Base-by-base conservation (phyloP, 225 moss, liverwort and hornwort species). In the Pseudisothecium myosuroides region DNA sequence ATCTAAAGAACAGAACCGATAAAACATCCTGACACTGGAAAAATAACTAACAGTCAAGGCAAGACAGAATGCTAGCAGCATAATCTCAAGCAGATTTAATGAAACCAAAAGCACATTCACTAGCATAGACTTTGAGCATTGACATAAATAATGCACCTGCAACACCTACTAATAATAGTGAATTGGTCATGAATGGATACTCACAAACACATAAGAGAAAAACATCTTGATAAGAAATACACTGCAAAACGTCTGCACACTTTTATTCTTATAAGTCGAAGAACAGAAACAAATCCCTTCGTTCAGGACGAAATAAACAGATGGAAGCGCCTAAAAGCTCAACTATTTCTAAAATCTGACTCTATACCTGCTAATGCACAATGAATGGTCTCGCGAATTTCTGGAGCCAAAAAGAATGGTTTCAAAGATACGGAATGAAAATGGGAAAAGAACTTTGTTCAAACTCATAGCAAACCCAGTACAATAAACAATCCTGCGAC, bases 401-500 rank as follows among this genome's bases (percentile, higher is more conserved):
- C 71, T 91, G 85, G 89, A 87, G 82, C 63, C 88, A 83, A 92
- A 86, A 93, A 88, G 89, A 89, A 91, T 89, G 60, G 67, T 71
- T 58, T 89, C 43, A 65, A 89, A 54, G 72, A 73, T 24, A 78
- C 18, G 37, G 50, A 60, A 71, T 23, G 58, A 82, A 61, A 77
- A 31, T 54, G 47, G 58, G 78, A 76, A 45, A 83, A 60, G 4
- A 71, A 10, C 86, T 75, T 43, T 66, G 76, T 75, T 80, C 55
- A 76, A 52, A 87, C 84, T 95, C 89, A 97, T 36, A 94, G 88
- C 63, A 97, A 76, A 67, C 95, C 97, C 50, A 96, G 91, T 81
- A 96, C 89, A 47, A 98, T 92, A 83, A 98, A 86, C 39, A 98
- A 91, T 80, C 96, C 98, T 75, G 96, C 94, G 28, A 96, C 82